Evolutionary conservation across 495 filamentous ascomycete genomes (phyloP).

Genomic region (Xeromyces bisporus): DNA sequence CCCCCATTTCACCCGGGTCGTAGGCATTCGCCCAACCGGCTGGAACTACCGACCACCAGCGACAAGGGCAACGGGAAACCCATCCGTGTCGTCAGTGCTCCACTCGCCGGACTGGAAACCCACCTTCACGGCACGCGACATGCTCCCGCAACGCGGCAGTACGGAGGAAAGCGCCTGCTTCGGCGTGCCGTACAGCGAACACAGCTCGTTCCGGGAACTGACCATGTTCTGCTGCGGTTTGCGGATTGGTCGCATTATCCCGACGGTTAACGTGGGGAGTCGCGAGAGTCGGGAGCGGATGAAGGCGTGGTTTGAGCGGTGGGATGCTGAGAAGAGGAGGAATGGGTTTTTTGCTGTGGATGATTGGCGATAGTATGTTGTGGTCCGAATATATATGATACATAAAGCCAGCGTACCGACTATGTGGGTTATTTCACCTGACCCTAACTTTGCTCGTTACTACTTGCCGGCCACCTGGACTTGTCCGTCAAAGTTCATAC

Average conservation of each 20-base stretch:
- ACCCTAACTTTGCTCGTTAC: no score
- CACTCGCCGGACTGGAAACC: constrained; percentile 57
- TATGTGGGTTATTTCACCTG: no score
- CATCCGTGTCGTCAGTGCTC: constrained; percentile 50
- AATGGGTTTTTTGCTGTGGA: constrained; percentile 49
- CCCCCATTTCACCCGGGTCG: constrained; percentile 62
- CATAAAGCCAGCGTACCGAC: no score
- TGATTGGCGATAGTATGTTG: constrained; percentile 7
- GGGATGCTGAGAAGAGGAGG: constrained; percentile 70
- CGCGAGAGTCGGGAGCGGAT: constrained; percentile 57
- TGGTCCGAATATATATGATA: no score
- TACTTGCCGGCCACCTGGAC: no score
- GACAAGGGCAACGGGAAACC: constrained; percentile 43
- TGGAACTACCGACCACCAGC: constrained; percentile 76
- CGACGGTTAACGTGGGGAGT: constrained; percentile 82
- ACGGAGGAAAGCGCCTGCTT: constrained; percentile 63
- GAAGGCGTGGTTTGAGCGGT: constrained; percentile 81
- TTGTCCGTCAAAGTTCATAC: no score
- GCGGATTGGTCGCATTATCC: constrained; percentile 73
- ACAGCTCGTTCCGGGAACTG: constrained; percentile 84
- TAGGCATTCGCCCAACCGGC: constrained; percentile 83
- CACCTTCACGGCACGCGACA: constrained; percentile 42
- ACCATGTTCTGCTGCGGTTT: constrained; percentile 83
- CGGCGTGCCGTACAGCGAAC: constrained; percentile 88
- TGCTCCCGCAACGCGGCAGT: constrained; percentile 65